Conservation (phyloP, 805 yeast genomes). For the Teunomyces tritomae region DNA sequence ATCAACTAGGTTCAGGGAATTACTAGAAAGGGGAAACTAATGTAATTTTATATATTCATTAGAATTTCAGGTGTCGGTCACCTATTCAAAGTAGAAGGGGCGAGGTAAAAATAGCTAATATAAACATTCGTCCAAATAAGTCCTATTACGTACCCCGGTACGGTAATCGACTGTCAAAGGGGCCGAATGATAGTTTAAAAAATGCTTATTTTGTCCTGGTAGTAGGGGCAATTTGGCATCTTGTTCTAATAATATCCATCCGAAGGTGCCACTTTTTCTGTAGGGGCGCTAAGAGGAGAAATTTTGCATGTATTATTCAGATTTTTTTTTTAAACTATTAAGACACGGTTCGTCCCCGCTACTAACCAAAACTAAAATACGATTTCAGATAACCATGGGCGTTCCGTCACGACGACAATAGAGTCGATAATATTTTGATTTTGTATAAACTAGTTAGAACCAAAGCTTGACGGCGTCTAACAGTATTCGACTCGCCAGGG, state of each 20-base stretch:
- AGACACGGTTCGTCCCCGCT: not conserved
- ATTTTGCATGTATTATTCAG: not conserved
- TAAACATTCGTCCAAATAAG: constrained; percentile 2
- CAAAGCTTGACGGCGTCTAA: not conserved
- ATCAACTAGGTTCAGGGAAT: not conserved
- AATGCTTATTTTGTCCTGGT: constrained; percentile 3
- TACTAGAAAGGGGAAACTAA: not conserved
- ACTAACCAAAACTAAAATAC: not conserved
- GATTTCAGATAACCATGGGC: not conserved
- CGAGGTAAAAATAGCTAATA: constrained; percentile 1
- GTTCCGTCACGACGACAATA: not conserved
- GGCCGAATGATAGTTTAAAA: not conserved
- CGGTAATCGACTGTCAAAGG: constrained; percentile 3
- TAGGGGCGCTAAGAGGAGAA: not conserved
- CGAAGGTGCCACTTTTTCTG: not conserved
- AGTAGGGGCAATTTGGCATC: not conserved
- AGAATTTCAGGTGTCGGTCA: not conserved
- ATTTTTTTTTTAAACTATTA: not conserved
- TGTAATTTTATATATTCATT: not conserved
- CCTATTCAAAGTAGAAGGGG: constrained; percentile 1
- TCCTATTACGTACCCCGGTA: not conserved
- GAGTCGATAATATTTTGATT: not conserved
- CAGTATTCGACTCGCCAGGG: not conserved
- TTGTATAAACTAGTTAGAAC: not conserved
- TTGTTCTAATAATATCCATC: constrained; percentile 1